A percentile compares a stretch with the other conserved stretches of the same genome.
Evolutionary conservation across 2,329 filamentous ascomycete species (phyloP).

Genomic region (Phyllosticta paracitricarpa): DNA sequence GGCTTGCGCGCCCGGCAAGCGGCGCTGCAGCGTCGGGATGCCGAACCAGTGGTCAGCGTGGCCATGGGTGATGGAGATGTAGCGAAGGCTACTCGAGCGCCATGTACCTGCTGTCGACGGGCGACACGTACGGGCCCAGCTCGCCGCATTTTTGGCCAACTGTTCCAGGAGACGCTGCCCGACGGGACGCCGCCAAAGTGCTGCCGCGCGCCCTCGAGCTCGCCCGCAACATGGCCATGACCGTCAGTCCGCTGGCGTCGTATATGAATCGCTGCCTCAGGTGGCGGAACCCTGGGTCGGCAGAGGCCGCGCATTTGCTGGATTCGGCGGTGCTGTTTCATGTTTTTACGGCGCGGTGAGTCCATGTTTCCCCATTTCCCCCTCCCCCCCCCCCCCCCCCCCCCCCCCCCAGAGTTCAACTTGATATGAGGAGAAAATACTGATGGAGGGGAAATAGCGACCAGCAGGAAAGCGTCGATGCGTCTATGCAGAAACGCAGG

Average conservation of each 20-base stretch:
- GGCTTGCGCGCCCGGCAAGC: constrained; percentile 20
- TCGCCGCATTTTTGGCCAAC: constrained; percentile 5
- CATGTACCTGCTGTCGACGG: constrained; percentile 11
- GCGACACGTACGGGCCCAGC: constrained; percentile 8
- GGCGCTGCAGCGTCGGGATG: constrained; percentile 18
- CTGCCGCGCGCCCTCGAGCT: constrained; percentile 7
- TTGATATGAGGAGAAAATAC: neutral
- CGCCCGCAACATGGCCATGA: constrained; percentile 1
- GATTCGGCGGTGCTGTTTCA: constrained; percentile 9
- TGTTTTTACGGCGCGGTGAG: neutral
- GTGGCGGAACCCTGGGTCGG: constrained; percentile 8
- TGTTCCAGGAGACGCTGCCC: constrained; percentile 11
- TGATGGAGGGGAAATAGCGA: neutral
- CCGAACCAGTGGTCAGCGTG: constrained; percentile 35
- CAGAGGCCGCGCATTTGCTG: constrained; percentile 11
- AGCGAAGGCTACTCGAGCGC: constrained; percentile 16
- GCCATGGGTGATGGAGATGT: constrained; percentile 35
- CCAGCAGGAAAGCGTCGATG: constrained; percentile 3
- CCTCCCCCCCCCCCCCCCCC: too few relatives aligned
- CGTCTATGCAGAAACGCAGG: constrained; percentile 12
- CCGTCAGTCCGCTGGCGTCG: constrained; percentile 1
- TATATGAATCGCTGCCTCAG: constrained; percentile 11
- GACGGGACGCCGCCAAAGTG: neutral
- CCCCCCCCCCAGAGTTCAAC: too few relatives aligned
- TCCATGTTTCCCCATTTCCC: neutral